phyloP scores from a whole-genome alignment of 805 yeast species.

The Vanderwaltozyma polyspora region DNA sequence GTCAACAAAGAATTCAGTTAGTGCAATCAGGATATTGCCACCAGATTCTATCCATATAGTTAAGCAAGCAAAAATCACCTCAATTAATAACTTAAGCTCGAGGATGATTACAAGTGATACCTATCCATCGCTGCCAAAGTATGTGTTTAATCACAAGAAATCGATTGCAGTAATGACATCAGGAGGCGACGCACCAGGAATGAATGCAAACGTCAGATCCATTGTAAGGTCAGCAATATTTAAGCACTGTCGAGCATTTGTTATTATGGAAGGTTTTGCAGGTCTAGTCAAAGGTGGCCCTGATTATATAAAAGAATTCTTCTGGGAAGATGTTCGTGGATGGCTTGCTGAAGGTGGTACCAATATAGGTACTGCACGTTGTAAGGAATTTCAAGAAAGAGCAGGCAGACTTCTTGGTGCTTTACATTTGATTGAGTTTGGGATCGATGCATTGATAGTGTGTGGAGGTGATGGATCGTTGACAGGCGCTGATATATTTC shows the following conservation, averaged over 20 bases:
- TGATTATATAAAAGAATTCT: slow-evolving; percentile 43
- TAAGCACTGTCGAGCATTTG: slow-evolving; percentile 55
- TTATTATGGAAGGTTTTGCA: slow-evolving; percentile 62
- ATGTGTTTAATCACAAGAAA: slow-evolving; percentile 18
- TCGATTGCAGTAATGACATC: slow-evolving; percentile 71
- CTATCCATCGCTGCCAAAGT: slow-evolving; percentile 10
- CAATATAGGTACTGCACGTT: slow-evolving; percentile 68
- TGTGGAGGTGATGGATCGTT: slow-evolving; percentile 81
- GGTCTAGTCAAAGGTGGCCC: slow-evolving; percentile 60
- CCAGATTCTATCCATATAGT: slow-evolving; percentile 7
- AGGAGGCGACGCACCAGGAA: slow-evolving; percentile 77
- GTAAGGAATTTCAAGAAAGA: slow-evolving; percentile 54
- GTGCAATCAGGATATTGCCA: slow-evolving; percentile 29
- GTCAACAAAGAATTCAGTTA: slow-evolving; percentile 43
- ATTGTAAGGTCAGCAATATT: slow-evolving; percentile 58
- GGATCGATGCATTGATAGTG: slow-evolving; percentile 68
- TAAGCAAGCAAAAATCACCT: slow-evolving; percentile 3
- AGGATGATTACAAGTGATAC: slow-evolving; percentile 1
- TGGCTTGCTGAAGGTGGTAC: slow-evolving; percentile 68
- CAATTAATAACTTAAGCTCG: background rate
- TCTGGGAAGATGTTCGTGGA: slow-evolving; percentile 65
- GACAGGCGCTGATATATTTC: slow-evolving; percentile 71
- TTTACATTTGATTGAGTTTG: slow-evolving; percentile 52
- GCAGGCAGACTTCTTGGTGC: slow-evolving; percentile 56
- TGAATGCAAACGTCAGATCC: slow-evolving; percentile 68